These are phyloP conservation scores for Dipteronia dyeriana DNA, from an alignment of 345 rosid genomes.

Conservation along the genomic window DNA sequence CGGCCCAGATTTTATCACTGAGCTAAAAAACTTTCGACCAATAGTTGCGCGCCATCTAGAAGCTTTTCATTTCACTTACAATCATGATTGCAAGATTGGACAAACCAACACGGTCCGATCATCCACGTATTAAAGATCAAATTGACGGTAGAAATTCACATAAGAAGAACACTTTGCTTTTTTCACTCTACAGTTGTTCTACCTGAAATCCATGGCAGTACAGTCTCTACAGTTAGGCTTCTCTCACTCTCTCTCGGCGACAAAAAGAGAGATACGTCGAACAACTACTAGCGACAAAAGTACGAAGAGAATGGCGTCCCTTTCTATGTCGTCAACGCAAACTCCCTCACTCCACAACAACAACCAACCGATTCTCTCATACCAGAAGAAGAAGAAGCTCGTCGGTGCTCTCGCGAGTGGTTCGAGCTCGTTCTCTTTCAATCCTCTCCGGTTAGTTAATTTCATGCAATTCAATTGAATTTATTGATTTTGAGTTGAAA, in stretches of 20 bases:
- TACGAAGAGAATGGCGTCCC: slow-evolving; percentile 28
- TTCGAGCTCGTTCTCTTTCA: slow-evolving; percentile 42
- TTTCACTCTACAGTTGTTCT: too few species aligned
- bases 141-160: neutral
- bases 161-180: neutral
- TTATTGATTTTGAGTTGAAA: neutral
- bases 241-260: neutral
- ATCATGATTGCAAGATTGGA: neutral
- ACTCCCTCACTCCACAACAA: slow-evolving; percentile 32
- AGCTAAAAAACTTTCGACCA: too few species aligned
- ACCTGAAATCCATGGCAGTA: neutral
- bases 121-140: neutral
- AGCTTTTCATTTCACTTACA: neutral
- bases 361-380: slow-evolving; percentile 21
- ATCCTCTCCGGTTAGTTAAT: slow-evolving; percentile 55
- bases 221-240: neutral
- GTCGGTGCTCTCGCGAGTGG: neutral
- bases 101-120: too few species aligned
- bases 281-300: neutral
- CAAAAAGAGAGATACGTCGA: slow-evolving; percentile 2
- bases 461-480: neutral
- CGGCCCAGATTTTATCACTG: neutral
- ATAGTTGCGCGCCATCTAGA: too few species aligned
- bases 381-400: slow-evolving; percentile 15
- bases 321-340: slow-evolving; percentile 37